Percentiles rank a stretch among this genome's conserved stretches.
Conservation (phyloP, 2,329 filamentous ascomycete genomes). For the Colletotrichum chlorophyti region DNA sequence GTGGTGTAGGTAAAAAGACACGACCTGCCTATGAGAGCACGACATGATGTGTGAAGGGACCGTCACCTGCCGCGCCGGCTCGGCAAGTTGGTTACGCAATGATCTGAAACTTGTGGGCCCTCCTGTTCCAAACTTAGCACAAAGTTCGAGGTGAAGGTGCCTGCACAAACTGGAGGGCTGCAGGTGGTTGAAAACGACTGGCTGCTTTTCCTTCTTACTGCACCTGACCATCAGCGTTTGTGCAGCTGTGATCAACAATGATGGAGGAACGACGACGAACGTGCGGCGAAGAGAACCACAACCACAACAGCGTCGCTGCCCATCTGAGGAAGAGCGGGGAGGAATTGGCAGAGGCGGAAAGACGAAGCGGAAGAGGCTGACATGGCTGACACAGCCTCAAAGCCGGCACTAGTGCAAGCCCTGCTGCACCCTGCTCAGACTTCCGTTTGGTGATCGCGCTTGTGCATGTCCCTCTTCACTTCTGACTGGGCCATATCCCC, state of each 20-base stretch:
- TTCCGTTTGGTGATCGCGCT: constrained; percentile 17
- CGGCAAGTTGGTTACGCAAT: constrained; percentile 21
- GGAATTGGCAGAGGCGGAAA: background rate
- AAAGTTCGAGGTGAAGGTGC: background rate
- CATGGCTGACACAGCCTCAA: constrained; percentile 30
- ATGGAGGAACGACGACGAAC: too few relatives aligned
- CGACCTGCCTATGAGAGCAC: too few relatives aligned
- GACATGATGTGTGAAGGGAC: background rate
- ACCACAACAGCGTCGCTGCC: background rate
- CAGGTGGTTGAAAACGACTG: background rate
- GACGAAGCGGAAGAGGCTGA: constrained; percentile 21
- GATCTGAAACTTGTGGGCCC: constrained; percentile 22
- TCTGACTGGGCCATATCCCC: background rate
- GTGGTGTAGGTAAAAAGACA: too few relatives aligned
- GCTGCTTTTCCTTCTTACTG: background rate
- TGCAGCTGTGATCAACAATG: constrained; percentile 3
- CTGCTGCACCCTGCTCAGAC: constrained; percentile 21
- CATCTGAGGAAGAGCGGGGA: background rate
- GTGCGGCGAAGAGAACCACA: too few relatives aligned
- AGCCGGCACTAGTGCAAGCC: constrained; percentile 27
- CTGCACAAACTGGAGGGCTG: background rate
- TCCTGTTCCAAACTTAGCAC: constrained; percentile 27
- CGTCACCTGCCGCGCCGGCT: constrained; percentile 8
- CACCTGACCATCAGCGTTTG: background rate
- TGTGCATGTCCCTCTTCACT: background rate